Evolutionary conservation across 331 rosid genomes (phyloP).

Genomic region (Phaseolus coccineus): DNA sequence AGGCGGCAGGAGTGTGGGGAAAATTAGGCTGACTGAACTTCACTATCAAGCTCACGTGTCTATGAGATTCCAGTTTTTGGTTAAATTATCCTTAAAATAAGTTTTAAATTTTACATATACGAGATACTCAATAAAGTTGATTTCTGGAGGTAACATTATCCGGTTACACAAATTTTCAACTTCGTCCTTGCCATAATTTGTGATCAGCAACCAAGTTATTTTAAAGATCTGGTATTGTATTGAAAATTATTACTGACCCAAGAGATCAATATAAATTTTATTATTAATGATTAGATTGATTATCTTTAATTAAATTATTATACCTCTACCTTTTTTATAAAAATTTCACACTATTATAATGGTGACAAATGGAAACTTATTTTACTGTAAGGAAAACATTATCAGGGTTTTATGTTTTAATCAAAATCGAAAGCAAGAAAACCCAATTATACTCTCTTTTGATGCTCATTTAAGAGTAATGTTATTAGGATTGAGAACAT

Average conservation of each 20-base stretch:
- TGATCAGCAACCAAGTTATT: not conserved
- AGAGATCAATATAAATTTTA: too few relatives aligned
- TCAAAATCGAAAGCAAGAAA: too few relatives aligned
- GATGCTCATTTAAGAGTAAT: too few relatives aligned
- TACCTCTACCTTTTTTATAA: too few relatives aligned
- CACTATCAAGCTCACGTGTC: not conserved
- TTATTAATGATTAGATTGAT: not conserved
- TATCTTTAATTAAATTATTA: too few relatives aligned
- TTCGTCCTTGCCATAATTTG: not conserved
- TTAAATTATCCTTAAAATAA: not conserved
- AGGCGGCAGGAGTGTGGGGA: slow-evolving; percentile 25
- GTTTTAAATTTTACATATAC: not conserved
- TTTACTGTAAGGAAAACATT: too few relatives aligned
- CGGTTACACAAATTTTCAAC: not conserved
- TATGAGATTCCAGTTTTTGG: not conserved
- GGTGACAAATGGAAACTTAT: not conserved
- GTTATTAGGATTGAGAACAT: too few relatives aligned
- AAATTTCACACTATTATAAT: not conserved
- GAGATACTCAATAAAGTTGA: not conserved
- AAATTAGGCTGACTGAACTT: slow-evolving; percentile 4
- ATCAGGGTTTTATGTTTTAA: too few relatives aligned
- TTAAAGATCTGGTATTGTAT: not conserved
- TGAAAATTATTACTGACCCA: too few relatives aligned
- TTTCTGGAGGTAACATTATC: not conserved
- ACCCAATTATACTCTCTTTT: too few relatives aligned